Evolutionary conservation across 192 early-diverging fungal species (phyloP).

Genomic region (Entomortierella lignicola): DNA sequence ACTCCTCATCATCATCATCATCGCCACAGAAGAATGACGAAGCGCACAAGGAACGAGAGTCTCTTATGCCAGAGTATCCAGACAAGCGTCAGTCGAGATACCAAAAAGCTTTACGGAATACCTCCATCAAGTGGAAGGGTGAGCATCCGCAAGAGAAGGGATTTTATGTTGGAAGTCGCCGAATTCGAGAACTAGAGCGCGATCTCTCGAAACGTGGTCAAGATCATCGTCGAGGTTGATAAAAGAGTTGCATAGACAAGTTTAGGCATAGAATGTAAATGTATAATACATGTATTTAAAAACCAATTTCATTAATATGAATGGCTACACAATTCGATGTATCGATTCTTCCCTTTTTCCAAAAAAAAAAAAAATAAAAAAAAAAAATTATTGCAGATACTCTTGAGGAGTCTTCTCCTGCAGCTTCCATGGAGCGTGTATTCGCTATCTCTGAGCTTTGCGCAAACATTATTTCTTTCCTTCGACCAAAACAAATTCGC

Average conservation of each 20-base stretch:
- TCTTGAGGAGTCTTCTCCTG: neutral
- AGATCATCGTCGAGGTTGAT: conserved; percentile 8
- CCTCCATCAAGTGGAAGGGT: conserved; percentile 53
- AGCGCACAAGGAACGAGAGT: neutral
- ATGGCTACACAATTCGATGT: too few species aligned
- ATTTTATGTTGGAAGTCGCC: conserved; percentile 24
- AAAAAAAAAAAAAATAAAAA: too few species aligned
- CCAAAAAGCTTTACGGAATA: conserved; percentile 36
- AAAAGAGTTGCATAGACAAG: neutral
- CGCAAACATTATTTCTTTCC: conserved; percentile 5
- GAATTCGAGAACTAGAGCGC: conserved; percentile 28
- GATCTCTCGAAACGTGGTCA: conserved; percentile 25
- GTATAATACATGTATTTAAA: too few species aligned
- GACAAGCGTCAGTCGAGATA: conserved; percentile 23
- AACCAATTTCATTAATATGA: too few species aligned
- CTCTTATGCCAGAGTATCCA: neutral
- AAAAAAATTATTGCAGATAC: neutral
- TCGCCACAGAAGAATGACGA: neutral
- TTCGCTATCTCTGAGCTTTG: conserved; percentile 28
- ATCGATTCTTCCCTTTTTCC: too few species aligned
- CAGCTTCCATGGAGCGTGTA: conserved; percentile 1
- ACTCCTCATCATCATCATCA: neutral
- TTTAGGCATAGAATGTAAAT: too few species aligned
- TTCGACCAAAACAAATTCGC: conserved; percentile 11
- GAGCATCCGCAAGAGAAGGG: conserved; percentile 50